Evolutionary conservation across 192 early-diverging fungal species (phyloP), one percentile per base, ranked within the genome.

Genomic region (Entrophospora sp.): DNA sequence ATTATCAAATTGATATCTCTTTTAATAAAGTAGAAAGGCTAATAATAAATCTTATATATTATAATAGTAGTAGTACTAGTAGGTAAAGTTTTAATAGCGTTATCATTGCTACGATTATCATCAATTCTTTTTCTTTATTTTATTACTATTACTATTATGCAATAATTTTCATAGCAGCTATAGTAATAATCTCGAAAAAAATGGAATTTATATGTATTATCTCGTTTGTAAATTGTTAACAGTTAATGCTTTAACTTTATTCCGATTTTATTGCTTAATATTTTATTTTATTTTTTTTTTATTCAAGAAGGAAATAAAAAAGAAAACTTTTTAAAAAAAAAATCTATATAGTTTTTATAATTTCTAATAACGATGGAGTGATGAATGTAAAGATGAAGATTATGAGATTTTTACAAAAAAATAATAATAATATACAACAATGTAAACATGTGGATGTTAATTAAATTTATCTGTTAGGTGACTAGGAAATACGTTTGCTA

Each of bases 401-500:
- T 40, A 14, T 40, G 38, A 40, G 14, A 40, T 9, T 40, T 40
- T 40, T 40, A 14, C 14, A 14, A 9, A 14, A 9, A 14, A 9
- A 40, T 40, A 40, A 14, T 40, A 40, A 9, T 9, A 40, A 40
- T 40, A 40, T 6, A 9, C 14, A 40, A 6, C 38, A 6, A 40
- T 6, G 6, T 40, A 40, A 40, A 14, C 6, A 9, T 14, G 38
- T 40, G 14, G 14, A 40, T 40, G 14, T 9, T 40, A 40, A 9
- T 14, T 9, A 6, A 9, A 9, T 9, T 32, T 14, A 58, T 58
- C 56, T 3, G 60, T n/a, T 18, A 66, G 40, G 40, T 66, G 64
- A 43, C 64, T 66, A 12, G 64, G 64, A 31, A 66, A 66, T 9
- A 66, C 51, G n/a, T 66, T 66, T 25, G 44, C n/a, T 14, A 42